phyloP scores from a whole-genome alignment of 306 rosid genomes.

The Medicago lupulina region DNA sequence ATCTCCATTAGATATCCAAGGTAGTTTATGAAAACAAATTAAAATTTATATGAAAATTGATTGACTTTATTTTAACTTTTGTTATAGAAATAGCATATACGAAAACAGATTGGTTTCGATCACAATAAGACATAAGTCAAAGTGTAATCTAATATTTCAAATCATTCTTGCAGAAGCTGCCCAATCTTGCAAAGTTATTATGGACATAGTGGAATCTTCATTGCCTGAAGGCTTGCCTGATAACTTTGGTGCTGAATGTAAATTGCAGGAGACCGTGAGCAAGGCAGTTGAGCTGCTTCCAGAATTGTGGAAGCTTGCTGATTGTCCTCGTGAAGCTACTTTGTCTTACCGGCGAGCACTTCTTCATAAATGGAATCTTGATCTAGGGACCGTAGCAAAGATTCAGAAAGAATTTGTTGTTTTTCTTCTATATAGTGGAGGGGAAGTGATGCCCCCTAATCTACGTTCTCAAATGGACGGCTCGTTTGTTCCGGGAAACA shows the following conservation, averaged over 20 bases:
- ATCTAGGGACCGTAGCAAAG: slow-evolving; percentile 57
- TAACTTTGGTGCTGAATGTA: slow-evolving; percentile 82
- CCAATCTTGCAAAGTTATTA: slow-evolving; percentile 78
- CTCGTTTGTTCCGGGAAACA: slow-evolving; percentile 81
- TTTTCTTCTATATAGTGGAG: slow-evolving; percentile 81
- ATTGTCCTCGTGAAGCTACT: slow-evolving; percentile 74
- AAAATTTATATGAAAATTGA: neutral
- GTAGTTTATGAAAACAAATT: neutral
- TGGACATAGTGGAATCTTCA: slow-evolving; percentile 91
- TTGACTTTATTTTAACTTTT: neutral
- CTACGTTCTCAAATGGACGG: slow-evolving; percentile 82
- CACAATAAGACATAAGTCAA: slow-evolving; percentile 11
- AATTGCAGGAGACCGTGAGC: slow-evolving; percentile 89
- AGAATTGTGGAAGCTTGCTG: slow-evolving; percentile 85
- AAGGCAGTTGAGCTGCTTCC: slow-evolving; percentile 83
- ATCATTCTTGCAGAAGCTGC: slow-evolving; percentile 89
- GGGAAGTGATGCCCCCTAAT: slow-evolving; percentile 80
- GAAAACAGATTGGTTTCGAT: neutral
- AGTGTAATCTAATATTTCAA: slow-evolving; percentile 40
- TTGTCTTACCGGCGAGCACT: slow-evolving; percentile 78
- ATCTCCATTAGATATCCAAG: neutral
- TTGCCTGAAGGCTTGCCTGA: slow-evolving; percentile 90
- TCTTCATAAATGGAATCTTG: slow-evolving; percentile 83
- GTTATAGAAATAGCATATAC: neutral
- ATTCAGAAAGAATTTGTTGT: slow-evolving; percentile 84